These are phyloP conservation scores for Mitragyna speciosa DNA, from an alignment of 257 asterid species.

Conservation along the genomic window DNA sequence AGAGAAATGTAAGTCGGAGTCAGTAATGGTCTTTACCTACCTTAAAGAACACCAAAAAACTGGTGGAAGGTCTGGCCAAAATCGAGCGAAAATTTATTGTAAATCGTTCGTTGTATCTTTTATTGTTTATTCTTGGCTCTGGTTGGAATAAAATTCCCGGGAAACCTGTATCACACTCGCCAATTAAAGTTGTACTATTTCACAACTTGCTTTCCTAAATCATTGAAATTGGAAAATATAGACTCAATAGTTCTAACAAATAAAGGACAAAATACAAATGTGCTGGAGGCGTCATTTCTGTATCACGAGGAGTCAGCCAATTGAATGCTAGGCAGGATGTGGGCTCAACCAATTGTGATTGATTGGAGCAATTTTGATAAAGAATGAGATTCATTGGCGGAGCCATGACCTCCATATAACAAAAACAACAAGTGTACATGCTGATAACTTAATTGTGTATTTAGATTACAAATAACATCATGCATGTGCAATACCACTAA, in stretches of 20 bases:
- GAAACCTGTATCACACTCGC: not conserved
- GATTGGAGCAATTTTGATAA: too few species aligned
- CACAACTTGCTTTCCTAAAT: not conserved
- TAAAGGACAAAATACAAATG: too few species aligned
- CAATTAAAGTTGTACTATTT: not conserved
- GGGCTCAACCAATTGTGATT: not conserved
- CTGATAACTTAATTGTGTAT: too few species aligned
- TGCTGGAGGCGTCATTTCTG: too few species aligned
- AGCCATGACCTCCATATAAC: too few species aligned
- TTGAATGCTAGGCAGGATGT: not conserved
- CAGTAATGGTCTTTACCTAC: not conserved
- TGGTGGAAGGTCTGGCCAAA: constrained; percentile 1
- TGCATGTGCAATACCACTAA: too few species aligned
- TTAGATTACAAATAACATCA: too few species aligned
- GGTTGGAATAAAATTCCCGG: not conserved
- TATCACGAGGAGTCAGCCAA: not conserved
- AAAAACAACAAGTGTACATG: too few species aligned
- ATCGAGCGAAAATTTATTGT: not conserved
- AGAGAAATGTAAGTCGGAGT: not conserved
- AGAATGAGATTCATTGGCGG: too few species aligned
- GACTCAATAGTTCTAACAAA: too few species aligned
- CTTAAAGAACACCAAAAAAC: not conserved
- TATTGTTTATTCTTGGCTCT: not conserved
- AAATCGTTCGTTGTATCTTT: constrained; percentile 1
- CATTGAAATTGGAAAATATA: not conserved